A percentile compares a stretch with the other conserved stretches of the same genome.
Conservation (phyloP, 2,329 filamentous ascomycete genomes). For the Ceratocystis variospora region DNA sequence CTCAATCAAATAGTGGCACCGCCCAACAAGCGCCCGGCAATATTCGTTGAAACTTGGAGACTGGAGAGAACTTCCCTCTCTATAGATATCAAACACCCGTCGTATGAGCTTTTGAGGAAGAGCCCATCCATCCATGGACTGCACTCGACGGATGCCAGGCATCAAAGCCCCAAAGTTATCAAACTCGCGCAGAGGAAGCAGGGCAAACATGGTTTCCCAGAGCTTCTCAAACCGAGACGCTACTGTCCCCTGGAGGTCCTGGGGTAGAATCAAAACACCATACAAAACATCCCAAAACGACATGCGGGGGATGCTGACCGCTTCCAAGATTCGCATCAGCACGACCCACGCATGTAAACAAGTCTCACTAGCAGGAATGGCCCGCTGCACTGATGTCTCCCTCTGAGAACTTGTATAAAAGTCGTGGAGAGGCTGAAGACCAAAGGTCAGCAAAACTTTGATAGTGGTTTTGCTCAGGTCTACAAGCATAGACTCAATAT, state of each 20-base stretch:
- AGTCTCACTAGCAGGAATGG: conserved; percentile 36
- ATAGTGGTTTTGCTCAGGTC: conserved; percentile 29
- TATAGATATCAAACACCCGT: conserved; percentile 45
- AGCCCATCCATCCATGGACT: conserved; percentile 41
- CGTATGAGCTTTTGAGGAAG: conserved; percentile 44
- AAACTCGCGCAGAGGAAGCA: conserved; percentile 49
- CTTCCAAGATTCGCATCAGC: conserved; percentile 40
- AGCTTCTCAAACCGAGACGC: conserved; percentile 34
- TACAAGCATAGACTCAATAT: conserved; percentile 37
- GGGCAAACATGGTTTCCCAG: conserved; percentile 46
- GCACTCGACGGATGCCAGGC: conserved; percentile 24
- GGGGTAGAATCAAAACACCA: conserved; percentile 29
- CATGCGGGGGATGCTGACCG: conserved; percentile 35
- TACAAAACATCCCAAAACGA: conserved; percentile 50
- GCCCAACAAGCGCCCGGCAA: conserved; percentile 42
- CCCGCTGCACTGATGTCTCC: conserved; percentile 34
- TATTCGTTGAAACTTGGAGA: conserved; percentile 52
- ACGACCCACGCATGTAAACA: conserved; percentile 44
- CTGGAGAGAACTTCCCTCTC: conserved; percentile 38
- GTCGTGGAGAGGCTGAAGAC: conserved; percentile 31
- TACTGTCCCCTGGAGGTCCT: conserved; percentile 31
- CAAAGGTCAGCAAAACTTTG: conserved; percentile 30
- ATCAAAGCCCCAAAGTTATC: conserved; percentile 39
- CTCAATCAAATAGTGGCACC: conserved; percentile 49
- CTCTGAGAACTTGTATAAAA: conserved; percentile 38